These are phyloP conservation scores for Albophoma yamanashiensis DNA, from an alignment of 2,329 filamentous ascomycete species.

Conservation along the genomic window DNA sequence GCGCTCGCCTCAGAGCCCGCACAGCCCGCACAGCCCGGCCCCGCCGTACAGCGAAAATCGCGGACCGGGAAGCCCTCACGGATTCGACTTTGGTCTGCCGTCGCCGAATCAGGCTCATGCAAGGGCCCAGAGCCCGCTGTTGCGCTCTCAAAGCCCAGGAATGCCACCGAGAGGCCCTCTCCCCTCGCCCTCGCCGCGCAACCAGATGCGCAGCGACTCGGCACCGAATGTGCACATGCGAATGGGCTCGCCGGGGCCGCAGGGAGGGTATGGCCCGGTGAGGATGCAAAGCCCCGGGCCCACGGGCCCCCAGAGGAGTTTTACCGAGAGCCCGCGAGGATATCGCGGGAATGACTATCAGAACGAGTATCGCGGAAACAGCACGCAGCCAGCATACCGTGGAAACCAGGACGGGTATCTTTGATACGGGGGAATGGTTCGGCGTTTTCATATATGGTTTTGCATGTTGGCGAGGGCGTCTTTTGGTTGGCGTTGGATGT, in stretches of 20 bases:
- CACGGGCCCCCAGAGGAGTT: constrained; percentile 4
- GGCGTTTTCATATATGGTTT: not conserved
- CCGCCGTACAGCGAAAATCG: not conserved
- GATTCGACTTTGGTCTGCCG: constrained; percentile 9
- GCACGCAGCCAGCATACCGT: not conserved
- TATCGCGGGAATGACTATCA: not conserved
- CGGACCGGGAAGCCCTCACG: constrained; percentile 1
- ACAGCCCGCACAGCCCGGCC: constrained; percentile 5
- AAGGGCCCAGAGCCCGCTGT: not conserved
- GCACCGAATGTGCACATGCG: constrained; percentile 2
- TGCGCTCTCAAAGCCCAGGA: constrained; percentile 2
- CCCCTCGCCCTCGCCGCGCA: constrained; percentile 1
- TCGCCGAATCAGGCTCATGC: not conserved
- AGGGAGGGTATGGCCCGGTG: constrained; percentile 4
- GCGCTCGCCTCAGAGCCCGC: not conserved
- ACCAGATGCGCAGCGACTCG: constrained; percentile 4
- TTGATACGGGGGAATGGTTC: not conserved
- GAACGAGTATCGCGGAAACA: not conserved
- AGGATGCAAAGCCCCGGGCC: constrained; percentile 6
- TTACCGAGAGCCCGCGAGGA: constrained; percentile 4
- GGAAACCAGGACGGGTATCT: not conserved
- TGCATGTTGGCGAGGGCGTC: not conserved
- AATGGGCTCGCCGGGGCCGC: constrained; percentile 7
- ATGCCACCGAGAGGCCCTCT: not conserved
- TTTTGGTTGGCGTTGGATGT: not conserved